phyloP scores from a whole-genome alignment of 768 basidiomycete species.

The Pleurotus citrinopileatus region DNA sequence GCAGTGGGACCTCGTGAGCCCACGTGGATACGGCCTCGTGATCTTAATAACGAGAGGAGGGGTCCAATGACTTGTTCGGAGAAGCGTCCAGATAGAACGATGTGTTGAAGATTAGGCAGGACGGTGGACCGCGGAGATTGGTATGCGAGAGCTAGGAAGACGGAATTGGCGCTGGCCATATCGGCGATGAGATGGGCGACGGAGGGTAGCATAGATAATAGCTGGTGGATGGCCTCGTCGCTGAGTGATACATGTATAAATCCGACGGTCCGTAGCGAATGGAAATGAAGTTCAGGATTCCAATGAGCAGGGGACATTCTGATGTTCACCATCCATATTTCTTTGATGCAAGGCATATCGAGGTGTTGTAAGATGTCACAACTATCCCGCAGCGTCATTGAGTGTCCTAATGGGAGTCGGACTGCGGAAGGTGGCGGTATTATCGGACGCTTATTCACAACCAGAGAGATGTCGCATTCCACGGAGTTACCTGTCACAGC shows the following conservation, averaged over 20 bases:
- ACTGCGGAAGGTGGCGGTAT: neutral
- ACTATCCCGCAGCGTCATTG: neutral
- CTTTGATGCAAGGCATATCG: neutral
- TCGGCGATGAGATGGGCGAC: neutral
- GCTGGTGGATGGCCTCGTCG: neutral
- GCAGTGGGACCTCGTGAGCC: neutral
- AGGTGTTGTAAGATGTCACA: neutral
- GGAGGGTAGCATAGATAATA: neutral
- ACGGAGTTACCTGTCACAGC: neutral
- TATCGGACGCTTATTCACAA: neutral
- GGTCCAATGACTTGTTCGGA: neutral
- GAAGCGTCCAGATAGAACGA: neutral
- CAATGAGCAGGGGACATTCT: neutral
- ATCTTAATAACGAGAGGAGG: neutral
- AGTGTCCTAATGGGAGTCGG: neutral
- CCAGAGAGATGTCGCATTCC: conserved; percentile 1
- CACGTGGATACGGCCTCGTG: neutral
- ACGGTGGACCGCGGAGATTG: neutral
- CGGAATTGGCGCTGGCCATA: neutral
- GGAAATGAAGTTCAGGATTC: neutral
- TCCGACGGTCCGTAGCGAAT: neutral
- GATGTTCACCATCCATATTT: neutral
- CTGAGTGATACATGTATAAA: neutral
- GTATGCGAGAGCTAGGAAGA: conserved; percentile 1
- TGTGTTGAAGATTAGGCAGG: neutral